phyloP scores from a whole-genome alignment of 495 filamentous ascomycete genomes.

The Penicillium lividum region DNA sequence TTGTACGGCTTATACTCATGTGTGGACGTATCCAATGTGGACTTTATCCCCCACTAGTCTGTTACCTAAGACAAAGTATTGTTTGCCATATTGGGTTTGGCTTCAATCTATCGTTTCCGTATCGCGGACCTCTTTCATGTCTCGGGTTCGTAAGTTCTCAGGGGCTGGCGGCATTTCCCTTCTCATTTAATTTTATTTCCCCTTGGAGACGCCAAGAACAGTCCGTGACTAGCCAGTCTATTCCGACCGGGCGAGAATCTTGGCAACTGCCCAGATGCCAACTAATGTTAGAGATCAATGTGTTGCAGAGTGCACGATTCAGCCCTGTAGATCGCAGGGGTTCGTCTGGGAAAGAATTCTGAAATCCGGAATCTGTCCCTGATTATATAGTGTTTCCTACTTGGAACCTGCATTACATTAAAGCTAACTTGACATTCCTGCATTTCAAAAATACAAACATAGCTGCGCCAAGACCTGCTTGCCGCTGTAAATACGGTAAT shows the following conservation, averaged over 20 bases:
- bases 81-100: not conserved
- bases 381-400: too few species aligned
- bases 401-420: too few species aligned
- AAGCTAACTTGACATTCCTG: not conserved
- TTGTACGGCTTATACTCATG: too few species aligned
- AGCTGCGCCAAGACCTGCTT: not conserved
- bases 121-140: not conserved
- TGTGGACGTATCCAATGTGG: not conserved
- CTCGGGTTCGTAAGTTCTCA: not conserved
- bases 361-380: too few species aligned
- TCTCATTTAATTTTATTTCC: not conserved
- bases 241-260: not conserved
- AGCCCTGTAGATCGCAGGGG: slow-evolving; percentile 1
- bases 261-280: not conserved
- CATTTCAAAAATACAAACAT: too few species aligned
- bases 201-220: slow-evolving; percentile 1
- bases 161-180: not conserved
- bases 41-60: not conserved
- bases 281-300: not conserved
- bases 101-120: not conserved
- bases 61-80: not conserved
- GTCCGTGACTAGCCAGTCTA: not conserved
- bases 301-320: not conserved
- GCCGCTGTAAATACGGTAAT: not conserved
- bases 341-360: not conserved